Evolutionary conservation across 768 basidiomycete genomes (phyloP).

Genomic region (Kondoa subrosea): DNA sequence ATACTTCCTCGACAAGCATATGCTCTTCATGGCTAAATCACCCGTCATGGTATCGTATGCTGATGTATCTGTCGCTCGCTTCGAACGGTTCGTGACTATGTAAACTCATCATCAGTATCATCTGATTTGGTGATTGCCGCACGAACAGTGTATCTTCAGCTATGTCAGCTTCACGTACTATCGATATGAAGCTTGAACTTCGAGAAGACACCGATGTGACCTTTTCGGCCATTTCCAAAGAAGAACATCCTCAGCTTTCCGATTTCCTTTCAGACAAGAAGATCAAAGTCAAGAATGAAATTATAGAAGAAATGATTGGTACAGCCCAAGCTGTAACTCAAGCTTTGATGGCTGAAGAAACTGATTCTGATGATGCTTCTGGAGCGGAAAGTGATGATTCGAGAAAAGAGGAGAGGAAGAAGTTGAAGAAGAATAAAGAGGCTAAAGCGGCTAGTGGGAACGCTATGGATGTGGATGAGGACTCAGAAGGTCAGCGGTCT

Average conservation of each 20-base stretch:
- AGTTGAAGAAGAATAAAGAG: conserved; percentile 40
- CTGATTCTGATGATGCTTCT: conserved; percentile 47
- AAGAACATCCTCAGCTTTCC: conserved; percentile 75
- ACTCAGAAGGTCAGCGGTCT: conserved; percentile 26
- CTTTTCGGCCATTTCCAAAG: conserved; percentile 88
- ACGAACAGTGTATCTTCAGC: conserved; percentile 67
- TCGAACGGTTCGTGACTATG: conserved; percentile 46
- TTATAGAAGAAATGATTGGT: conserved; percentile 57
- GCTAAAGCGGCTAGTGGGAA: conserved; percentile 35
- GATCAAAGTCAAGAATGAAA: conserved; percentile 85
- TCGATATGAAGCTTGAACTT: conserved; percentile 77
- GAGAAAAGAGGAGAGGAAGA: conserved; percentile 9
- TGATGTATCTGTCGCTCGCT: conserved; percentile 75
- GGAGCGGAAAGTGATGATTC: conserved; percentile 33
- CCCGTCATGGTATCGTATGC: conserved; percentile 76
- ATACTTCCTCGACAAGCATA: conserved; percentile 92
- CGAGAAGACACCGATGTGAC: conserved; percentile 46
- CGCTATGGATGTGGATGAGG: conserved; percentile 25
- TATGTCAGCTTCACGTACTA: conserved; percentile 73
- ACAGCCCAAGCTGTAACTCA: conserved; percentile 39
- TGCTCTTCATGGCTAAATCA: conserved; percentile 94
- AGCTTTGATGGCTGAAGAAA: conserved; percentile 39
- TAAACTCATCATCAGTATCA: neutral
- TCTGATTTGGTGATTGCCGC: no score
- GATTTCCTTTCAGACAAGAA: conserved; percentile 69